These are phyloP conservation scores for Nothopassalora personata DNA, from an alignment of 2,329 filamentous ascomycete genomes.

Conservation along the genomic window DNA sequence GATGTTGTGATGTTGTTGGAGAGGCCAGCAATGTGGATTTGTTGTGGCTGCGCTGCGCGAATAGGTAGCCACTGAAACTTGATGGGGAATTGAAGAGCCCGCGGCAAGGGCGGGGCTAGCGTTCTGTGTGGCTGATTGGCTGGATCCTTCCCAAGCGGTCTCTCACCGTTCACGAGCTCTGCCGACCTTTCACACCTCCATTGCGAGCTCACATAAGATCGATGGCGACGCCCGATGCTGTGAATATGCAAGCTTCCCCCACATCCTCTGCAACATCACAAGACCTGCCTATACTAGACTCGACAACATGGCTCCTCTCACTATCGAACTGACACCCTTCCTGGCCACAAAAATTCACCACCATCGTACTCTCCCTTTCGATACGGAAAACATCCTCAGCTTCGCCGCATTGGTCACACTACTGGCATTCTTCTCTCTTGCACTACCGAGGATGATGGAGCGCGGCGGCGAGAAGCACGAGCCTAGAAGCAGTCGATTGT, in stretches of 20 bases:
- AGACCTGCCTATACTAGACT: background rate
- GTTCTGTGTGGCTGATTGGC: background rate
- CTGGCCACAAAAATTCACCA: background rate
- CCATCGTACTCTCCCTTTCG: background rate
- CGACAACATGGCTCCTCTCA: background rate
- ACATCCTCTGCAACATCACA: background rate
- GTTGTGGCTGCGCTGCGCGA: background rate
- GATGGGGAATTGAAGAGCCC: background rate
- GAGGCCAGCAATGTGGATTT: background rate
- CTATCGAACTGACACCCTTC: background rate
- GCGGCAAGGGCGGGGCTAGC: background rate
- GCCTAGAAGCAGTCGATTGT: slow-evolving; percentile 1
- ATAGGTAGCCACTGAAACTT: background rate
- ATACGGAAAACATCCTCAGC: slow-evolving; percentile 14
- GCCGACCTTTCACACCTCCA: background rate
- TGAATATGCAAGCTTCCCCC: background rate
- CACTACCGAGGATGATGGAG: slow-evolving; percentile 11
- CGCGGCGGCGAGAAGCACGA: slow-evolving; percentile 8
- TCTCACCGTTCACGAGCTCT: background rate
- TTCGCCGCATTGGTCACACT: slow-evolving; percentile 11
- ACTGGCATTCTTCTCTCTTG: slow-evolving; percentile 18
- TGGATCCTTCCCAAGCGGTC: background rate
- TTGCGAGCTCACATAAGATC: background rate
- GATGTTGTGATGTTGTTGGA: background rate
- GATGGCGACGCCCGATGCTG: background rate